Evolutionary conservation across 2,329 filamentous ascomycete species (phyloP).

Genomic region (Penicillium griseofulvum): DNA sequence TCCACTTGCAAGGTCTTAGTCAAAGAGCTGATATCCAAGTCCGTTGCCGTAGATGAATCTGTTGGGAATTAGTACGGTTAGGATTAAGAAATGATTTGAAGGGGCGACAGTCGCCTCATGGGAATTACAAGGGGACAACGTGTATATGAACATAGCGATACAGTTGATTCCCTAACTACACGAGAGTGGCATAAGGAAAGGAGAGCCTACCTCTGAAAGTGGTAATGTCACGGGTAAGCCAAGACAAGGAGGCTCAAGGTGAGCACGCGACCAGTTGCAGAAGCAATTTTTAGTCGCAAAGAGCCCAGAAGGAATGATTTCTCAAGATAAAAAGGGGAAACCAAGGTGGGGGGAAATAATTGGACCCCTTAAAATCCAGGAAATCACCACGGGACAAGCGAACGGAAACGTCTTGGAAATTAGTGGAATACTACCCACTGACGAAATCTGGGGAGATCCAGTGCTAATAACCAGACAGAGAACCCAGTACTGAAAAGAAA

Average conservation of each 20-base stretch:
- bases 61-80: constrained; percentile 23
- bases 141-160: constrained; percentile 8
- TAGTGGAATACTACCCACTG: constrained; percentile 3
- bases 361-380: constrained; percentile 8
- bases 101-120: neutral
- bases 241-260: neutral
- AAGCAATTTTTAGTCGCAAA: neutral
- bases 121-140: constrained; percentile 11
- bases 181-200: neutral
- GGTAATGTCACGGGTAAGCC: constrained; percentile 3
- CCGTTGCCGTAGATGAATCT: constrained; percentile 29
- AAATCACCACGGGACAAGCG: constrained; percentile 16
- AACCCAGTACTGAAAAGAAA: neutral
- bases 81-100: constrained; percentile 9
- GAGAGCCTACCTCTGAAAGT: constrained; percentile 27
- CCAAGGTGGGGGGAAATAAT: constrained; percentile 18
- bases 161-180: constrained; percentile 14
- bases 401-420: constrained; percentile 18
- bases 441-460: constrained; percentile 3
- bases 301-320: neutral
- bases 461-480: neutral
- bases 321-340: constrained; percentile 5
- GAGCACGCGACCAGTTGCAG: constrained; percentile 11
- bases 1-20: constrained; percentile 24
- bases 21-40: constrained; percentile 24